phyloP scores from a whole-genome alignment of 169 alveolate genomes.

The Cytauxzoon felis region DNA sequence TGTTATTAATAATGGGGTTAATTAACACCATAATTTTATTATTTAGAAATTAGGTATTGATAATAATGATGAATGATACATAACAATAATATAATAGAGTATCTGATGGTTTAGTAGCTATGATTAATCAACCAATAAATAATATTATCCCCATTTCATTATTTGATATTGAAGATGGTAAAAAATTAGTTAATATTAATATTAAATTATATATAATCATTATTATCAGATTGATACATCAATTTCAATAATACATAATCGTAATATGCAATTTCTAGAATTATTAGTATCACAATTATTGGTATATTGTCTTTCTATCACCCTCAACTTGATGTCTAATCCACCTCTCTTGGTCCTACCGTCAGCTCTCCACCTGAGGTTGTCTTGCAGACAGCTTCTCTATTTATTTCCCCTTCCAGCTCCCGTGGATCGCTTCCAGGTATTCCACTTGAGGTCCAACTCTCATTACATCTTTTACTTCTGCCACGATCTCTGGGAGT shows the following conservation, averaged over 20 bases:
- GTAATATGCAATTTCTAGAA: conserved; percentile 69
- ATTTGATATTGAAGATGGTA: conserved; percentile 71
- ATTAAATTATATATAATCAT: background rate
- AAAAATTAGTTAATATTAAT: conserved; percentile 46
- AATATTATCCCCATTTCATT: conserved; percentile 63
- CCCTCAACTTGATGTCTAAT: too few relatives aligned
- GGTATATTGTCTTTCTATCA: conserved; percentile 31
- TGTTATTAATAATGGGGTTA: too few relatives aligned
- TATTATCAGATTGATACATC: conserved; percentile 43
- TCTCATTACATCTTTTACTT: too few relatives aligned
- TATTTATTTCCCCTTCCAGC: too few relatives aligned
- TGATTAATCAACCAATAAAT: conserved; percentile 69
- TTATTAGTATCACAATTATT: conserved; percentile 67
- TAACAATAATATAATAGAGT: conserved; percentile 39
- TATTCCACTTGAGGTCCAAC: too few relatives aligned
- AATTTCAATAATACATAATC: conserved; percentile 59
- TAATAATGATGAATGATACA: background rate
- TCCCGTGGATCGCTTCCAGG: too few relatives aligned
- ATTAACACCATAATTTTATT: too few relatives aligned
- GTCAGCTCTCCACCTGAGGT: too few relatives aligned
- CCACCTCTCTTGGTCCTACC: too few relatives aligned
- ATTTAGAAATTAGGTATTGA: conserved; percentile 20
- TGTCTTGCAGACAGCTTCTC: too few relatives aligned
- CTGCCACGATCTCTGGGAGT: too few relatives aligned
- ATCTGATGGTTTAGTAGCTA: conserved; percentile 73